These are phyloP conservation scores for Solanum chmielewskii DNA, from an alignment of 257 asterid genomes.

Conservation along the genomic window DNA sequence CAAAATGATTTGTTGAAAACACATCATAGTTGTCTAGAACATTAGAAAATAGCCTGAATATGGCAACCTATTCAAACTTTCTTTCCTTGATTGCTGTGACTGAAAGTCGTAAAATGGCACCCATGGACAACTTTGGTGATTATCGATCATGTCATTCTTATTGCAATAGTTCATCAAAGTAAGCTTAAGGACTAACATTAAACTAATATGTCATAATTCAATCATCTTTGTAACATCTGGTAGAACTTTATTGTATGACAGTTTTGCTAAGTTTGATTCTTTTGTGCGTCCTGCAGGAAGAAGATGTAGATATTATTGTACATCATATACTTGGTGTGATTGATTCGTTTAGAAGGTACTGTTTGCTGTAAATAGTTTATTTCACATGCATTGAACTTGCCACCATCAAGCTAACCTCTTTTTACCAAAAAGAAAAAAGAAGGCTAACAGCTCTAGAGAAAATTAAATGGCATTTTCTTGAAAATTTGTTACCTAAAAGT, in stretches of 20 bases:
- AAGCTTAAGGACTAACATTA: not conserved
- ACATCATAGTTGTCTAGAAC: not conserved
- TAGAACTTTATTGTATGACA: not conserved
- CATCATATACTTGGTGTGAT: slow-evolving; percentile 62
- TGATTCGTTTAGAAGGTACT: slow-evolving; percentile 56
- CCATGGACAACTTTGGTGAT: not conserved
- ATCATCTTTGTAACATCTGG: not conserved
- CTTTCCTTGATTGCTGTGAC: not conserved
- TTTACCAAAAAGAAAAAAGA: not conserved
- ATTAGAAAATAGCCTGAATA: not conserved
- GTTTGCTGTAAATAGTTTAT: not conserved
- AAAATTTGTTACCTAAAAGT: not conserved
- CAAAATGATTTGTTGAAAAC: not conserved
- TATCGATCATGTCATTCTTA: not conserved
- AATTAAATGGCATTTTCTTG: not conserved
- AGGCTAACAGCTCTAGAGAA: not conserved
- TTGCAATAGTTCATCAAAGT: not conserved
- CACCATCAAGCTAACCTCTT: not conserved
- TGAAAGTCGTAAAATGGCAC: not conserved
- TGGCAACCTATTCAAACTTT: not conserved
- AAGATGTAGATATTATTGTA: slow-evolving; percentile 58
- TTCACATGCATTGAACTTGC: not conserved
- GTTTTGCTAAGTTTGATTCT: not conserved
- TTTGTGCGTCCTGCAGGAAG: slow-evolving; percentile 39
- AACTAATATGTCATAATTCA: not conserved